A percentile compares a stretch with the other conserved stretches of the same genome.
Evolutionary conservation across 2,329 filamentous ascomycete species (phyloP).

Genomic region (Thelonectria discophora): DNA sequence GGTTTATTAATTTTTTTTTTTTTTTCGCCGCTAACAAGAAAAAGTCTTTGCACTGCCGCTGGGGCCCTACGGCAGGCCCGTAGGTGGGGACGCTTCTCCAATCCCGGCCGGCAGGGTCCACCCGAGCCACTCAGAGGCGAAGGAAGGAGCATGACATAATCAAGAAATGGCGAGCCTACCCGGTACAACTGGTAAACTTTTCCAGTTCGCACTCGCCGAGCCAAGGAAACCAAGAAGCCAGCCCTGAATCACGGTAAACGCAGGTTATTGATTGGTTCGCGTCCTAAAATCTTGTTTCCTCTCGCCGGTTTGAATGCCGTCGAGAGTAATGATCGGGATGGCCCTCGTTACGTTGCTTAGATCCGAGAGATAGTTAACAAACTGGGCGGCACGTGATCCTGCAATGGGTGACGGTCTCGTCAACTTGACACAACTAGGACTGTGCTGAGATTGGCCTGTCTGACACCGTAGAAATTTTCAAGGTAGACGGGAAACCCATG

Average conservation of each 20-base stretch:
- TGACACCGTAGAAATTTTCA: too few species aligned
- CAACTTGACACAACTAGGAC: too few species aligned
- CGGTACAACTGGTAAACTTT: constrained; percentile 3
- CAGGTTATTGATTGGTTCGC: background rate
- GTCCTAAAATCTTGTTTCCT: background rate
- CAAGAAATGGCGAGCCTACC: constrained; percentile 5
- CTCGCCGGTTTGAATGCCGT: too few species aligned
- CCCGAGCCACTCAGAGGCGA: background rate
- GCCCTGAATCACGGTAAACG: background rate
- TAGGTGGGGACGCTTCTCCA: constrained; percentile 11
- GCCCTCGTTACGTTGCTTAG: too few species aligned
- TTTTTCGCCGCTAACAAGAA: constrained; percentile 41
- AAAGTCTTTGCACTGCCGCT: constrained; percentile 34
- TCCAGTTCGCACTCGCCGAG: constrained; percentile 8
- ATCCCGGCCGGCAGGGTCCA: constrained; percentile 21
- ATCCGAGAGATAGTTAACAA: too few species aligned
- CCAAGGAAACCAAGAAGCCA: background rate
- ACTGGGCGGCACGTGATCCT: too few species aligned
- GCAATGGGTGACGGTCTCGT: too few species aligned
- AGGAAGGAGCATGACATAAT: constrained; percentile 23
- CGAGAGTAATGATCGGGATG: too few species aligned
- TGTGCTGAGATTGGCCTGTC: too few species aligned
- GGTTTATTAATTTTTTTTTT: constrained; percentile 35
- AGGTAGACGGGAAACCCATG: too few species aligned
- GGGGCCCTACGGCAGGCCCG: constrained; percentile 38